These are phyloP conservation scores for Candida sanyaensis DNA, from an alignment of 1,139 yeast genomes.

Conservation along the genomic window DNA sequence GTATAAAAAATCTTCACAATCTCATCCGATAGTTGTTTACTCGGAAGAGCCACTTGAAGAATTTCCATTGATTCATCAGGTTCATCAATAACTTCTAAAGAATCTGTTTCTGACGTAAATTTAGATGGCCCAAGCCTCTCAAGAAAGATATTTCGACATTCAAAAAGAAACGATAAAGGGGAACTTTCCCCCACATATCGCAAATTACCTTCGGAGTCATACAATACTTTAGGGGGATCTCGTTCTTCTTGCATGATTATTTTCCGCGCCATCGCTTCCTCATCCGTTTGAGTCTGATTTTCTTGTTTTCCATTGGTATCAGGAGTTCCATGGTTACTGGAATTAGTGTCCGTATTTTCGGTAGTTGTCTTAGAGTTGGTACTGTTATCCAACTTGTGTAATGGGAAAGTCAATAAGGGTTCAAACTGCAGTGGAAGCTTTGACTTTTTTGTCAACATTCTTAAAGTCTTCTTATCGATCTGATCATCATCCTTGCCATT, in stretches of 20 bases:
- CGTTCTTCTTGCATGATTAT: constrained; percentile 2
- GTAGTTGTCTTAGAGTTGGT: neutral
- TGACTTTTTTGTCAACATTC: constrained; percentile 9
- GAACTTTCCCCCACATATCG: constrained; percentile 28
- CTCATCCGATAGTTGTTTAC: constrained; percentile 5
- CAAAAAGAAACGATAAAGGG: constrained; percentile 24
- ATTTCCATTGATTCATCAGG: constrained; percentile 13
- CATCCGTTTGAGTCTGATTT: neutral
- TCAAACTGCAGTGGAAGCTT: constrained; percentile 12
- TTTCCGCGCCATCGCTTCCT: constrained; percentile 11
- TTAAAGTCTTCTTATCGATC: constrained; percentile 12
- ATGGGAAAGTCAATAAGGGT: constrained; percentile 15
- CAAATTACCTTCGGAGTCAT: constrained; percentile 18
- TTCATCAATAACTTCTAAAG: constrained; percentile 13
- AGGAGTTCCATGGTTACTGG: neutral
- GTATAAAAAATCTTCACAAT: constrained; percentile 10
- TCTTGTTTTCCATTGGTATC: neutral
- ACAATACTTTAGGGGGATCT: constrained; percentile 10
- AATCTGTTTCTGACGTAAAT: constrained; percentile 11
- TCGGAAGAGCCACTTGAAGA: constrained; percentile 14
- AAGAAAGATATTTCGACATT: constrained; percentile 22
- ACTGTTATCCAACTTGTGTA: constrained; percentile 12
- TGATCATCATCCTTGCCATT: constrained; percentile 7
- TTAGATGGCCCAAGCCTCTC: constrained; percentile 14
- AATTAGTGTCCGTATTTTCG: neutral